phyloP scores from a whole-genome alignment of 441 rosid genomes.

The Jatropha multifida region DNA sequence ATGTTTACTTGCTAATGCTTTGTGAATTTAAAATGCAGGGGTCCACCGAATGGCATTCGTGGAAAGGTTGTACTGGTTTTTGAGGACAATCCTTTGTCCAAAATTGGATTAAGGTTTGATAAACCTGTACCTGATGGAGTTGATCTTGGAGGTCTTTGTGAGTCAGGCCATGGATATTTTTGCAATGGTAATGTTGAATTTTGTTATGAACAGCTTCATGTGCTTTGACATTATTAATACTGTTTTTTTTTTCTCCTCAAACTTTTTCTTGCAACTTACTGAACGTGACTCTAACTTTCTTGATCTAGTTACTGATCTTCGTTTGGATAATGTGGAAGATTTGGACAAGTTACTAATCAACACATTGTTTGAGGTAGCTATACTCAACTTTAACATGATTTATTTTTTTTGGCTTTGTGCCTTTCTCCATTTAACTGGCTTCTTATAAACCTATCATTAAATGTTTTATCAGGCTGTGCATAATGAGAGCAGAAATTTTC shows the following conservation, averaged over 20 bases:
- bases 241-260: neutral
- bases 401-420: constrained; percentile 13
- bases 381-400: constrained; percentile 8
- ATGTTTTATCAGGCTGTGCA: constrained; percentile 45
- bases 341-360: constrained; percentile 61
- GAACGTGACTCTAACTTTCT: constrained; percentile 17
- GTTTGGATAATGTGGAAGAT: constrained; percentile 59
- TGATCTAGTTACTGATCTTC: constrained; percentile 59
- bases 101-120: constrained; percentile 74
- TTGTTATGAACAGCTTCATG: constrained; percentile 7
- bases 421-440: constrained; percentile 18
- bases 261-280: constrained; percentile 21
- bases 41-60: constrained; percentile 56
- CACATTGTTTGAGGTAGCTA: constrained; percentile 67
- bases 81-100: constrained; percentile 63
- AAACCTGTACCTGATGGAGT: constrained; percentile 66
- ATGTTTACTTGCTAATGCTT: constrained; percentile 19
- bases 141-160: constrained; percentile 69
- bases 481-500: constrained; percentile 61
- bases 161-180: constrained; percentile 64
- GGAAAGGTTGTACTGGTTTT: constrained; percentile 61
- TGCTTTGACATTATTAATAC: constrained; percentile 5
- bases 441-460: constrained; percentile 15
- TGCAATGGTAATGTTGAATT: constrained; percentile 56
- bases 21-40: constrained; percentile 43